A percentile compares a stretch with the other conserved stretches of the same genome.
phyloP scores from a whole-genome alignment of 768 basidiomycete species.

The Boletellus emodensis region DNA sequence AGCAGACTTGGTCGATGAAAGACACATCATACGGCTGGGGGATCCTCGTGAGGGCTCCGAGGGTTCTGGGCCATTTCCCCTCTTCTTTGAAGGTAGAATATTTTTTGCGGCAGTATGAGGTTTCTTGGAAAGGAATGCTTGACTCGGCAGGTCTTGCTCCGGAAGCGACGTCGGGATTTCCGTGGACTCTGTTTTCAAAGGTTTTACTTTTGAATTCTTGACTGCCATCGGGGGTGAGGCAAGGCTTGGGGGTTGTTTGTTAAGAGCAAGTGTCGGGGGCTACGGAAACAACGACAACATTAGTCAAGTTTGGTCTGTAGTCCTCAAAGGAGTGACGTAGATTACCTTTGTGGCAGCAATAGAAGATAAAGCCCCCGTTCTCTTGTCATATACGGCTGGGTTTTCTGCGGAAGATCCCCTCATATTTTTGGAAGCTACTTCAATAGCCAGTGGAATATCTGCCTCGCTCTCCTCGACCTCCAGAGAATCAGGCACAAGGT shows the following conservation, averaged over 20 bases:
- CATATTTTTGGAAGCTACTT: conserved; percentile 18
- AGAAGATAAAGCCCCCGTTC: conserved; percentile 2
- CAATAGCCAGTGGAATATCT: conserved; percentile 43
- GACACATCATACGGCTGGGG: conserved; percentile 1
- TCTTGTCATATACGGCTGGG: conserved; percentile 1
- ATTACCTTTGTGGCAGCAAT: conserved; percentile 17
- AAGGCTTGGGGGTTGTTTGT: conserved; percentile 10
- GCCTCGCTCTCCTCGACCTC: conserved; percentile 31
- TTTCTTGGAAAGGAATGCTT: conserved; percentile 7
- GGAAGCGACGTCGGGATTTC: conserved; percentile 60
- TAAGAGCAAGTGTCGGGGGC: neutral
- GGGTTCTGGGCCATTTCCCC: neutral
- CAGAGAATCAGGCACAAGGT: conserved; percentile 28
- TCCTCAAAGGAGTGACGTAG: neutral
- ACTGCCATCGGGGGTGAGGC: conserved; percentile 6
- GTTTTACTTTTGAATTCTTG: conserved; percentile 9
- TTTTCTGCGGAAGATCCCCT: conserved; percentile 6
- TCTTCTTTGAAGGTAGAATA: conserved; percentile 7
- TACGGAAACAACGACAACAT: conserved; percentile 1
- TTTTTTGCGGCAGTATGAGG: conserved; percentile 4
- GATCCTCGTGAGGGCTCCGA: conserved; percentile 3
- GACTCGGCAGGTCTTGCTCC: conserved; percentile 40
- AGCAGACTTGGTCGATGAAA: conserved; percentile 5
- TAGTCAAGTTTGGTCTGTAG: neutral
- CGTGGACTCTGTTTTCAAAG: conserved; percentile 25